Percentiles rank a stretch among this genome's conserved stretches.
Conservation (phyloP, 2,329 filamentous ascomycete genomes). For the Phialophora tarda region DNA sequence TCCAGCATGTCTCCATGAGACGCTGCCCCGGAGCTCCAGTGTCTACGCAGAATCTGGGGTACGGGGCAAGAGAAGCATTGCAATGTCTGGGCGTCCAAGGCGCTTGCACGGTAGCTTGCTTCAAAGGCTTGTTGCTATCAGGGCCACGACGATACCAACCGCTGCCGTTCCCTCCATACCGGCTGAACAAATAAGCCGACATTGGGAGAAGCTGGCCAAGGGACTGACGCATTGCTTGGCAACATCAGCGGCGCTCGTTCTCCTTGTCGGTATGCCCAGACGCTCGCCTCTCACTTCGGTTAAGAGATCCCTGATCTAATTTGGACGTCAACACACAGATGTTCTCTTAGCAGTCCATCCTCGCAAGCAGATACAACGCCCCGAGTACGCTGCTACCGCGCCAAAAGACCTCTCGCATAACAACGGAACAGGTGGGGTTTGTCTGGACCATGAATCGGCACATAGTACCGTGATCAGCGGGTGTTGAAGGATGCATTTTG, state of each 20-base stretch:
- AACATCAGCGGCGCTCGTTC: neutral
- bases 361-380: neutral
- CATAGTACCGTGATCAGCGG: constrained; percentile 2
- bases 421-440: neutral
- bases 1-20: neutral
- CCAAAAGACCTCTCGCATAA: neutral
- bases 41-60: neutral
- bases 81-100: constrained; percentile 6
- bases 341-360: neutral
- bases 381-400: neutral
- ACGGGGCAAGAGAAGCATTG: neutral
- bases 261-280: neutral
- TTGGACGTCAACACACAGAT: constrained; percentile 16
- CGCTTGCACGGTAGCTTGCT: neutral
- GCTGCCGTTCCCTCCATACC: constrained; percentile 11
- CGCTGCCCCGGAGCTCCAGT: neutral
- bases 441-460: constrained; percentile 9
- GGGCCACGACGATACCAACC: constrained; percentile 12
- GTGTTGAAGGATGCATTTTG: neutral
- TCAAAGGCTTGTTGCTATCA: constrained; percentile 3
- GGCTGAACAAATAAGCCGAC: constrained; percentile 27
- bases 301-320: constrained; percentile 24
- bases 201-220: neutral
- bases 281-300: constrained; percentile 17
- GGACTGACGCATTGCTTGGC: neutral